A percentile compares a stretch with the other conserved stretches of the same genome.
phyloP scores from a whole-genome alignment of 495 filamentous ascomycete species.

The Chaetomium fimeti region DNA sequence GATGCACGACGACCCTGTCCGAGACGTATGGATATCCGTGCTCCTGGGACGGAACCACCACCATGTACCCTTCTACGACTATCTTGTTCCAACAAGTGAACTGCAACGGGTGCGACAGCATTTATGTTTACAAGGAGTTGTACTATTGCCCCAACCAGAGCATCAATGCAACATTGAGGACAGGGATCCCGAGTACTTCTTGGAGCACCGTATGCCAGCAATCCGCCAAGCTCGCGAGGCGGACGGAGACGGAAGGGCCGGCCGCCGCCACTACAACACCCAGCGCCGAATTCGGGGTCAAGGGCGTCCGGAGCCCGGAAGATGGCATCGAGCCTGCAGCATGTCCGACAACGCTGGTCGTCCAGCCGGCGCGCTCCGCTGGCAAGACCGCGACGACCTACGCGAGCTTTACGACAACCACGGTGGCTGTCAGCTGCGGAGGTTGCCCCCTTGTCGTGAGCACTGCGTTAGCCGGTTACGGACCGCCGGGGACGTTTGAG shows the following conservation, averaged over 20 bases:
- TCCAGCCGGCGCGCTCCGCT: constrained; percentile 29
- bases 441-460: constrained; percentile 31
- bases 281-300: neutral
- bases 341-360: constrained; percentile 32
- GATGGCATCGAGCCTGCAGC: constrained; percentile 10
- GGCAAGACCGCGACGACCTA: constrained; percentile 32
- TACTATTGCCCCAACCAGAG: constrained; percentile 34
- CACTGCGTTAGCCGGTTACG: constrained; percentile 31
- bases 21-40: constrained; percentile 22
- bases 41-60: constrained; percentile 34
- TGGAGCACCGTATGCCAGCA: constrained; percentile 34
- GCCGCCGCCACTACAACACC: constrained; percentile 13
- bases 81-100: constrained; percentile 27
- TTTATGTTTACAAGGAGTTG: constrained; percentile 21
- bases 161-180: constrained; percentile 23
- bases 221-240: constrained; percentile 2
- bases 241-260: neutral
- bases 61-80: constrained; percentile 34
- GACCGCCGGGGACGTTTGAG: constrained; percentile 29
- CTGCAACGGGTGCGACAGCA: constrained; percentile 35
- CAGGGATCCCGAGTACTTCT: constrained; percentile 26
- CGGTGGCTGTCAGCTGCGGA: constrained; percentile 25
- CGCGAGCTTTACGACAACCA: constrained; percentile 30
- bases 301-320: neutral
- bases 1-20: constrained; percentile 35